Evolutionary conservation across 2,329 filamentous ascomycete species (phyloP).

Genomic region (Aspergillus fijiensis): DNA sequence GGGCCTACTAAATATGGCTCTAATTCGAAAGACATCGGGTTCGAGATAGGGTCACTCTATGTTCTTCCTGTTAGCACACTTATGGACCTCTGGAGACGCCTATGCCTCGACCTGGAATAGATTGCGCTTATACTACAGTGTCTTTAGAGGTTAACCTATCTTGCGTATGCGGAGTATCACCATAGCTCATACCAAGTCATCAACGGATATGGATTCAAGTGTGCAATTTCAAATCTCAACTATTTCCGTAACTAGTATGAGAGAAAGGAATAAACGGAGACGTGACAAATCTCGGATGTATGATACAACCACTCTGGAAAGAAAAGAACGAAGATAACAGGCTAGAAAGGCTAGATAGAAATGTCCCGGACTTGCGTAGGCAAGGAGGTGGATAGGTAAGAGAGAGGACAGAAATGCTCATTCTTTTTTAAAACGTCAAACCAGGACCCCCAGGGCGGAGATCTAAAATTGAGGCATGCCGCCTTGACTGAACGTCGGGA

Average conservation of each 20-base stretch:
- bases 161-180: too few relatives aligned
- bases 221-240: conserved; percentile 5
- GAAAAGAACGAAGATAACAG: background rate
- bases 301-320: background rate
- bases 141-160: too few relatives aligned
- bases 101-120: too few relatives aligned
- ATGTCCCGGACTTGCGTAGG: background rate
- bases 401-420: background rate
- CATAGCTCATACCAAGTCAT: too few relatives aligned
- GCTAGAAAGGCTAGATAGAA: background rate
- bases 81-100: too few relatives aligned
- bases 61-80: too few relatives aligned
- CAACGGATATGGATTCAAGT: too few relatives aligned
- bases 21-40: too few relatives aligned
- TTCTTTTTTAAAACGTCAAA: background rate
- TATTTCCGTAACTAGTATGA: conserved; percentile 7
- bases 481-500: background rate
- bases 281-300: background rate
- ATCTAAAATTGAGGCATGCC: conserved; percentile 3
- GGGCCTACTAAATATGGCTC: too few relatives aligned
- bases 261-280: background rate
- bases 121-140: too few relatives aligned
- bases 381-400: background rate
- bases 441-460: background rate
- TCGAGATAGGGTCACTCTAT: too few relatives aligned